Conservation (phyloP, 257 asterid species). For the Voacanga thouarsii region DNA sequence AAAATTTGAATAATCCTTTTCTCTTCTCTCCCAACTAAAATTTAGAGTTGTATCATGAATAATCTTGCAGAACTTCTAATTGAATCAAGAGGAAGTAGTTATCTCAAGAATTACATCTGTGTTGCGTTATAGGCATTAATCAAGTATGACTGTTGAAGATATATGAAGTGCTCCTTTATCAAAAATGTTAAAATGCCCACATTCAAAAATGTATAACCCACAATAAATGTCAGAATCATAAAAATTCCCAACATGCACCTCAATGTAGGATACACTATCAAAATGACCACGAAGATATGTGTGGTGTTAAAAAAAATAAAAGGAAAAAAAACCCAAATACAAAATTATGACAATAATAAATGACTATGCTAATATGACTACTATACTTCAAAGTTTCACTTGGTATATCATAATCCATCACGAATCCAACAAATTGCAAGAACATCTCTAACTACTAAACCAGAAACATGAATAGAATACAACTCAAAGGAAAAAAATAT, state of each 20-base stretch:
- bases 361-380: conserved; percentile 13
- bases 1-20: no score
- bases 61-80: not conserved
- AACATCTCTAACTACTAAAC: conserved; percentile 9
- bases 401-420: conserved; percentile 9
- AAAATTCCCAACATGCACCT: not conserved
- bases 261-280: not conserved
- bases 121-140: not conserved
- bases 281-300: not conserved
- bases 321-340: not conserved
- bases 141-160: not conserved
- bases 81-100: not conserved
- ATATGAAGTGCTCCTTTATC: not conserved
- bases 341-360: not conserved
- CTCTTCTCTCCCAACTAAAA: no score
- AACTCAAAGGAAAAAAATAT: conserved; percentile 6
- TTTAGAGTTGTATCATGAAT: no score
- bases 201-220: no score
- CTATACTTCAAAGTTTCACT: conserved; percentile 17
- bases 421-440: conserved; percentile 15
- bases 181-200: no score
- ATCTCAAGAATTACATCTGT: not conserved
- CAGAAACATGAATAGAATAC: conserved; percentile 11
- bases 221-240: not conserved
- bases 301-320: no score